These are phyloP conservation scores for Cytospora piceae DNA, from an alignment of 2,329 filamentous ascomycete species.

Conservation along the genomic window DNA sequence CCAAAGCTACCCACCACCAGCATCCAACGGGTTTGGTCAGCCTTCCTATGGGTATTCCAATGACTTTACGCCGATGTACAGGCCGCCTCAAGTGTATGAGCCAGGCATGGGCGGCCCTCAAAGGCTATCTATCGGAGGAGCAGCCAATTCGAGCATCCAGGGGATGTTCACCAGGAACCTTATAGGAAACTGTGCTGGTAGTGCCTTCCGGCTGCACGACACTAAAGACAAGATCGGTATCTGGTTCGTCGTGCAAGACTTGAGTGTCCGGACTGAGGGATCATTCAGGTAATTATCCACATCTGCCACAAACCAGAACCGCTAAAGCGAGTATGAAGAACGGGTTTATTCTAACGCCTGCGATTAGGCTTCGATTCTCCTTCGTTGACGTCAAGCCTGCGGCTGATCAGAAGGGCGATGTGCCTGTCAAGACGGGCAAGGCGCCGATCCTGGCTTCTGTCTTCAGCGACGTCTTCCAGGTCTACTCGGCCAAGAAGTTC, in stretches of 20 bases:
- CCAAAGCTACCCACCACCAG: constrained; percentile 22
- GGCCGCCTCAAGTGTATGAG: constrained; percentile 40
- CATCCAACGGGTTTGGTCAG: constrained; percentile 29
- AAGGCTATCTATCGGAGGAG: constrained; percentile 46
- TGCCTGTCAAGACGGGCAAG: constrained; percentile 70
- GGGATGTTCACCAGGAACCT: constrained; percentile 95
- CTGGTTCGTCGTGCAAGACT: constrained; percentile 95
- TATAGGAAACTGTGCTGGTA: constrained; percentile 88
- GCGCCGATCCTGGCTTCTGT: constrained; percentile 82
- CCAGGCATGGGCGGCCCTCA: constrained; percentile 38
- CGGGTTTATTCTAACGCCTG: constrained; percentile 9
- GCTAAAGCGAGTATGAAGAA: not conserved
- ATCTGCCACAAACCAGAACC: not conserved
- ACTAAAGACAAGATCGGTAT: constrained; percentile 80
- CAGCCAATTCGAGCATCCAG: constrained; percentile 53
- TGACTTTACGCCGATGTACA: constrained; percentile 35
- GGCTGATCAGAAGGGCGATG: constrained; percentile 26
- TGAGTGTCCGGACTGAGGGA: constrained; percentile 92
- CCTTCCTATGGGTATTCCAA: constrained; percentile 26
- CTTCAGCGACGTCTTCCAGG: constrained; percentile 88
- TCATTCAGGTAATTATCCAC: constrained; percentile 71
- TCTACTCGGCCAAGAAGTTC: constrained; percentile 97
- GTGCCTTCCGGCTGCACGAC: constrained; percentile 82
- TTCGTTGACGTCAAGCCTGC: constrained; percentile 77
- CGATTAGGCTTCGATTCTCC: constrained; percentile 61